Evolutionary conservation across 1,284 basidiomycete genomes (phyloP), one percentile per base, ranked within the genome.

Genomic region (Lentinula novae-zelandiae): DNA sequence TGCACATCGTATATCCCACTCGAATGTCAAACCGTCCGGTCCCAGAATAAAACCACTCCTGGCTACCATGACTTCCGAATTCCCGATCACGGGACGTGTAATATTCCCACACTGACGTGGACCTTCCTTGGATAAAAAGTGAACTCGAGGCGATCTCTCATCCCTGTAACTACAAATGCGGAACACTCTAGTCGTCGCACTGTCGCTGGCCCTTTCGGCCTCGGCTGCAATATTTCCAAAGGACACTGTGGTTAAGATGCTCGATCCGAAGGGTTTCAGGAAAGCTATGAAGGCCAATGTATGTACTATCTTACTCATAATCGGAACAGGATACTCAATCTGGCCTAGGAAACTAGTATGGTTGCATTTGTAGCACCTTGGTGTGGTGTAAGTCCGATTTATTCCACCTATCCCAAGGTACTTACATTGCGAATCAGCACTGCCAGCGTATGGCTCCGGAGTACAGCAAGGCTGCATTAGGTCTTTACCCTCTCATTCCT

Each of bases 281-380:
- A 80, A 85, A 61, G 85, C 77, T 22, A 87, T 95, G 86, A 88
- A 88, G 69, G 78, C 78, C 53, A 91, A 93, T 67, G 89, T 94
- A 75, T 64, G 89, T 40, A 20, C 48, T 54, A 20, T 51, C 38
- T 20, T 7, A 44, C 34, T 34, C 13, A 34, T 6, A 10, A 52
- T 54, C 31, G 27, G 31, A 13, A 9, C 42, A 12, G 2, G 0
- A 17, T 17, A 4, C 22, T 60, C n/a, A 53, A 4, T 15, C 8
- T 40, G 39, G 22, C 22, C 10, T 66, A 92, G 90, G 77, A 82
- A 74, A 90, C 90, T 36, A 85, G 81, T 53, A 71, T 94, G 67
- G 86, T 95, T n/a, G 93, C 93, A 1, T 95, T 95, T 68, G 89
- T 95, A 7, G 93, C 93, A 31, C 90, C 92, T 6, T 95, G 93